These are phyloP conservation scores for Aspergillus sp. DNA, from an alignment of 2,329 filamentous ascomycete species.

Conservation along the genomic window DNA sequence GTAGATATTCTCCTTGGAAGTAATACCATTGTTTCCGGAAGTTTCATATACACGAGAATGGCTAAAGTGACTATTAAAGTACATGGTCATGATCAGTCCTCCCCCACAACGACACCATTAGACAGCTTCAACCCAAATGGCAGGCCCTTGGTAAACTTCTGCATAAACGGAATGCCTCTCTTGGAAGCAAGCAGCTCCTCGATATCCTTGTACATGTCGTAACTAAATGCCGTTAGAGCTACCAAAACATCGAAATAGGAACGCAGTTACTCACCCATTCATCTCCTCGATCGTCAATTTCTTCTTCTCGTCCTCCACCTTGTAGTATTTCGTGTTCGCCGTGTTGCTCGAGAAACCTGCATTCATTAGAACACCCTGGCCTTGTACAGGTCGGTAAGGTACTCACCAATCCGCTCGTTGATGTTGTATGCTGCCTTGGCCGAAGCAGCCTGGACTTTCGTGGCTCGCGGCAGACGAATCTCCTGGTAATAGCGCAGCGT, in stretches of 20 bases:
- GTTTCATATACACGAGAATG: too few relatives aligned
- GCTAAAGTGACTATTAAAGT: too few relatives aligned
- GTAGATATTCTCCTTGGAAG: too few relatives aligned
- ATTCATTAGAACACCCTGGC: not conserved
- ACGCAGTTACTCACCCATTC: slow-evolving; percentile 54
- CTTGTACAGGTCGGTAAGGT: not conserved
- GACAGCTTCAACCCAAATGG: slow-evolving; percentile 47
- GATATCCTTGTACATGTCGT: slow-evolving; percentile 60
- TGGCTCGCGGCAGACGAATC: slow-evolving; percentile 56
- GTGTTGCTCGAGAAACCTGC: slow-evolving; percentile 64
- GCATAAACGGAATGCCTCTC: slow-evolving; percentile 31
- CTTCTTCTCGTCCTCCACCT: slow-evolving; percentile 60
- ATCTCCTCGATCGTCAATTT: slow-evolving; percentile 69
- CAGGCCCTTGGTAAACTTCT: slow-evolving; percentile 45
- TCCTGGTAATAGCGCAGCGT: slow-evolving; percentile 53
- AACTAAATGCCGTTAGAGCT: slow-evolving; percentile 35
- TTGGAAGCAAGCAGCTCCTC: slow-evolving; percentile 48
- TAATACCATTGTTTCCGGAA: too few relatives aligned
- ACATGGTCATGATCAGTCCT: slow-evolving; percentile 21
- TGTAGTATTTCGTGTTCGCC: slow-evolving; percentile 52
- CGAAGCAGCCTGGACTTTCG: slow-evolving; percentile 57
- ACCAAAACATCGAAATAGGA: not conserved
- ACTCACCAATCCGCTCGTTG: slow-evolving; percentile 59
- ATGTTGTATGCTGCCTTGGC: slow-evolving; percentile 62
- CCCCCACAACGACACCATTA: slow-evolving; percentile 28